These are phyloP conservation scores for Nemania abortiva DNA, from an alignment of 2,329 filamentous ascomycete species.

Conservation along the genomic window DNA sequence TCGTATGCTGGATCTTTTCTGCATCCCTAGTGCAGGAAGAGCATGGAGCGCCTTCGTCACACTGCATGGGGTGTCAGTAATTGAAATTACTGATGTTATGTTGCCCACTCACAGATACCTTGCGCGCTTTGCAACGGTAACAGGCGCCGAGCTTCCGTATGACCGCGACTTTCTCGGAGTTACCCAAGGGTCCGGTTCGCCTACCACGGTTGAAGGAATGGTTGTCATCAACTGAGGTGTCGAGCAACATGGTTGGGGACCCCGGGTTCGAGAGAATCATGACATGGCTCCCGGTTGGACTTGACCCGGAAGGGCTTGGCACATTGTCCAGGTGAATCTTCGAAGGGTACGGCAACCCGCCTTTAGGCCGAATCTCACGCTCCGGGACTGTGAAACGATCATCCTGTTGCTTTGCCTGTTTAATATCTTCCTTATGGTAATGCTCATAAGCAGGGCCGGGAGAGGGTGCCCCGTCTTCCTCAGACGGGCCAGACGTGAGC, in stretches of 20 bases:
- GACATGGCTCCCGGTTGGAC: constrained; percentile 40
- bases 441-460: constrained; percentile 47
- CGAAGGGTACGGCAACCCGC: constrained; percentile 45
- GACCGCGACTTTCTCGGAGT: constrained; percentile 59
- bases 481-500: constrained; percentile 51
- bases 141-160: constrained; percentile 64
- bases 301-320: constrained; percentile 40
- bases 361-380: constrained; percentile 50
- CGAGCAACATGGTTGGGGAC: constrained; percentile 39
- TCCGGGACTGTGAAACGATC: constrained; percentile 50
- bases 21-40: constrained; percentile 46
- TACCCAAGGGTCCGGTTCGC: constrained; percentile 48
- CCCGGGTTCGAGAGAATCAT: constrained; percentile 44
- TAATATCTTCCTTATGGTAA: constrained; percentile 47
- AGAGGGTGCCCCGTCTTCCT: constrained; percentile 50
- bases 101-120: constrained; percentile 58
- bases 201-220: constrained; percentile 46
- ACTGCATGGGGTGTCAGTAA: constrained; percentile 45
- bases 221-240: constrained; percentile 37
- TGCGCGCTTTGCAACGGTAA: constrained; percentile 61
- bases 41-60: constrained; percentile 56
- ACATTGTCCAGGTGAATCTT: constrained; percentile 48
- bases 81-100: constrained; percentile 40
- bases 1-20: constrained; percentile 33
- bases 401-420: constrained; percentile 50